phyloP scores from a whole-genome alignment of 192 early-diverging fungal species.

The Entomortierella beljakovae region DNA sequence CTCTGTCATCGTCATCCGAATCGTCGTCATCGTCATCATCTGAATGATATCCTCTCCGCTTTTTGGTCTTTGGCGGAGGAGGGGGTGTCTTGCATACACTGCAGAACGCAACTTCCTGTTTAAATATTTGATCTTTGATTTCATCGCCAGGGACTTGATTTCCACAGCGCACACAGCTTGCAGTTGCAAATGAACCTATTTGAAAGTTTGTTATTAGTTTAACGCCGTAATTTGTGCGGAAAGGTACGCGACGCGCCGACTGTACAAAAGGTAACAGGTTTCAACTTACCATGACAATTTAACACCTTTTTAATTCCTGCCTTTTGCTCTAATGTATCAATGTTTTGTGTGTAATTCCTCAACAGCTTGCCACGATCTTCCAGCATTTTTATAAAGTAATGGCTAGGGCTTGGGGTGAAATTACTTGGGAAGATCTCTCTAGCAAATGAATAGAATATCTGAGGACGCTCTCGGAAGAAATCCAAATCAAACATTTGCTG shows the following conservation, averaged over 20 bases:
- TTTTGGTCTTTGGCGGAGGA: conserved; percentile 28
- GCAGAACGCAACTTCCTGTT: conserved; percentile 81
- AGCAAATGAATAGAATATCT: conserved; percentile 97
- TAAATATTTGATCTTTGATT: conserved; percentile 85
- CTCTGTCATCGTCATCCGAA: conserved; percentile 63
- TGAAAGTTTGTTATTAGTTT: background rate
- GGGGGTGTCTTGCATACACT: conserved; percentile 67
- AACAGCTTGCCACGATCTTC: conserved; percentile 87
- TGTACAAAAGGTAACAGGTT: background rate
- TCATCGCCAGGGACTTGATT: conserved; percentile 80
- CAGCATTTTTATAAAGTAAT: conserved; percentile 89
- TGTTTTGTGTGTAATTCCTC: conserved; percentile 98
- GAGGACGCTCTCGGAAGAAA: conserved; percentile 86
- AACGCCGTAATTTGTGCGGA: background rate
- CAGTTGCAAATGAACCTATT: conserved; percentile 90
- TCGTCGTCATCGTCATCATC: conserved; percentile 24
- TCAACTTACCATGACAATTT: conserved; percentile 86
- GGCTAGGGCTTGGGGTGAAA: conserved; percentile 86
- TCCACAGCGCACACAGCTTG: conserved; percentile 91
- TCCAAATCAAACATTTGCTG: conserved; percentile 97
- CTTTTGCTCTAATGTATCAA: conserved; percentile 93
- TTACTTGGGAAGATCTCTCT: conserved; percentile 90
- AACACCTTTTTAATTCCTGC: conserved; percentile 87
- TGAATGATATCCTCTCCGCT: conserved; percentile 17
- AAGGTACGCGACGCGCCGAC: background rate